Conservation (phyloP, 208 protist species). For the Leishmania guyanensis region DNA sequence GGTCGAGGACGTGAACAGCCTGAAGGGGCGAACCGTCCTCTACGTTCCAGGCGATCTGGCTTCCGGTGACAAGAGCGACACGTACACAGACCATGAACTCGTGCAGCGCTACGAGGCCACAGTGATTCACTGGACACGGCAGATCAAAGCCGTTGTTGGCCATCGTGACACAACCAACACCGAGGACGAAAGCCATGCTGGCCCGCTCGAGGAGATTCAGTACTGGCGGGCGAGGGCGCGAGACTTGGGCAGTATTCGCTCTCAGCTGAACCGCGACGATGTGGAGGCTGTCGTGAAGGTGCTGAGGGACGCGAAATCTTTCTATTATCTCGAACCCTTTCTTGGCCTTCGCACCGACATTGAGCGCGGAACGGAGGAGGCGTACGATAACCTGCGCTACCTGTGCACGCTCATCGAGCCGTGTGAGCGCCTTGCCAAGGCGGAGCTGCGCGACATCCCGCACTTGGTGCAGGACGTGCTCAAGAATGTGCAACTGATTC, state of each 20-base stretch:
- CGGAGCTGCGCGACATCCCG: constrained; percentile 91
- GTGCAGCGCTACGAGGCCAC: constrained; percentile 97
- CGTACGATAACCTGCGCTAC: constrained; percentile 96
- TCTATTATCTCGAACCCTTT: constrained; percentile 95
- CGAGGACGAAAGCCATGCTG: constrained; percentile 50
- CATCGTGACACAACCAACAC: constrained; percentile 54
- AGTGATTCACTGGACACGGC: constrained; percentile 98
- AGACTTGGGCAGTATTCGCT: constrained; percentile 94
- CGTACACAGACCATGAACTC: constrained; percentile 93
- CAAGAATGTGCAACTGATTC: constrained; percentile 92
- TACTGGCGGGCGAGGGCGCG: constrained; percentile 95
- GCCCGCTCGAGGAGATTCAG: constrained; percentile 96
- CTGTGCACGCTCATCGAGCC: constrained; percentile 94
- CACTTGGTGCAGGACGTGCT: constrained; percentile 91
- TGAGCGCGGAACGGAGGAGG: constrained; percentile 93
- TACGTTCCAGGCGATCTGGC: constrained; percentile 96
- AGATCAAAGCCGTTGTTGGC: constrained; percentile 97
- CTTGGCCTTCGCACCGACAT: constrained; percentile 93
- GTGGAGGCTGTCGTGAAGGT: constrained; percentile 92
- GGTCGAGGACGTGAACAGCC: constrained; percentile 94
- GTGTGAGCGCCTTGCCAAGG: constrained; percentile 87
- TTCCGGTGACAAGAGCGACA: constrained; percentile 34
- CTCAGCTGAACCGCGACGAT: constrained; percentile 93
- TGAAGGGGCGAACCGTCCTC: constrained; percentile 96
- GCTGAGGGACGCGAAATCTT: constrained; percentile 92